These are phyloP conservation scores for Choanephora cucurbitarum DNA, from an alignment of 371 early-diverging fungal species.

Conservation along the genomic window DNA sequence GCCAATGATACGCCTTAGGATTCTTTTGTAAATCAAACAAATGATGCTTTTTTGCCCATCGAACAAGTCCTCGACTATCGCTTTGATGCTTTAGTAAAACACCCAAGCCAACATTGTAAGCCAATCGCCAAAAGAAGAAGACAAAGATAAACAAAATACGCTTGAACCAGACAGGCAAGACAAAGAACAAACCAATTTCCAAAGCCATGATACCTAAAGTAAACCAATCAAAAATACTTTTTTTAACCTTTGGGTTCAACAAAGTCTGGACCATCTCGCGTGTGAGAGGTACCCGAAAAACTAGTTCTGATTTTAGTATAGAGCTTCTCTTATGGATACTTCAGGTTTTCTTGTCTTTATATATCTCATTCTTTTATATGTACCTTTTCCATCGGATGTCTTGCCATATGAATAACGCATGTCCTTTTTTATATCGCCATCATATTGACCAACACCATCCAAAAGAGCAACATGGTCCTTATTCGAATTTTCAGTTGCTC, in stretches of 20 bases:
- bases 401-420: constrained; percentile 55
- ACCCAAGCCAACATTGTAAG: constrained; percentile 89
- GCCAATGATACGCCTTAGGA: constrained; percentile 61
- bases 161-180: constrained; percentile 51
- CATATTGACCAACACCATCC: constrained; percentile 19
- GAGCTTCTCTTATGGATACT: neutral
- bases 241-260: constrained; percentile 63
- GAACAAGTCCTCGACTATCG: constrained; percentile 69
- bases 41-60: constrained; percentile 61
- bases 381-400: constrained; percentile 61
- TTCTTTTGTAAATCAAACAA: constrained; percentile 60
- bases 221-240: constrained; percentile 76
- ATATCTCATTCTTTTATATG: no score
- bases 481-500: constrained; percentile 18
- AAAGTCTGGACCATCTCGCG: constrained; percentile 75
- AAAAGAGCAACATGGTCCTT: constrained; percentile 17
- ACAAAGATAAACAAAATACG: constrained; percentile 63
- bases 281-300: constrained; percentile 76
- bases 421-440: constrained; percentile 33
- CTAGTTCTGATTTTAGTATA: constrained; percentile 23
- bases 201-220: constrained; percentile 69
- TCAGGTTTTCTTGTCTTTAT: no score
- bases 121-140: constrained; percentile 86
- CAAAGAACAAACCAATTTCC: constrained; percentile 67
- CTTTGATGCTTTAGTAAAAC: constrained; percentile 81